Percentiles rank a stretch among this genome's conserved stretches.
Conservation (phyloP, 306 rosid species). For the Trichosanthes cucumerina region DNA sequence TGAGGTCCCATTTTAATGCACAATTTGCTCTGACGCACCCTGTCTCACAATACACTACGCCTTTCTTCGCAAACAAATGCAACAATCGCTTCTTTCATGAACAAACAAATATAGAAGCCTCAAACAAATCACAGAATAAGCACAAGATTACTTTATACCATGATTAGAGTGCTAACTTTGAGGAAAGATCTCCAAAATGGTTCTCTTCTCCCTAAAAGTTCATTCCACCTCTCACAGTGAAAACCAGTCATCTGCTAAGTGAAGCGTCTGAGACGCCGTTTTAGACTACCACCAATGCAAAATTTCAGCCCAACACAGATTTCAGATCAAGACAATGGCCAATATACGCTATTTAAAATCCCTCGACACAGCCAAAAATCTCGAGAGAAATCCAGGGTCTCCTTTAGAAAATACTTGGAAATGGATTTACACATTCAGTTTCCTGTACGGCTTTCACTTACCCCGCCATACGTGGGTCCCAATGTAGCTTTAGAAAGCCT, state of each 20-base stretch:
- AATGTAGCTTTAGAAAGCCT: neutral
- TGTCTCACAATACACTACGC: neutral
- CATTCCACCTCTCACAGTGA: neutral
- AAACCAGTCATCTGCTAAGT: neutral
- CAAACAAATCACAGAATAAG: neutral
- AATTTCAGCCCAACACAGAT: neutral
- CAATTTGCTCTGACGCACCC: neutral
- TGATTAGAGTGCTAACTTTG: neutral
- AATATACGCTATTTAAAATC: neutral
- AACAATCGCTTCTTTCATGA: neutral
- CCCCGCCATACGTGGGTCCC: neutral
- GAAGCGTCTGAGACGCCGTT: neutral
- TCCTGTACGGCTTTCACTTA: neutral
- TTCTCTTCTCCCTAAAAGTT: neutral
- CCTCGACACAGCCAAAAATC: neutral
- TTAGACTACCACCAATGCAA: neutral
- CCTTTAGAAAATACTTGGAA: neutral
- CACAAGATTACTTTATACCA: neutral
- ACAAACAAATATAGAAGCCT: neutral
- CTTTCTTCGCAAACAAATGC: neutral
- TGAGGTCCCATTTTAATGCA: constrained; percentile 9
- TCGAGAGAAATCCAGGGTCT: neutral
- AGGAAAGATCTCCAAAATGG: neutral
- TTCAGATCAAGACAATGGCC: neutral
- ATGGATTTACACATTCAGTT: neutral